A percentile compares a stretch with the other conserved stretches of the same genome.
Conservation (phyloP, 2,329 filamentous ascomycete species). For the Cercospora beticola region DNA sequence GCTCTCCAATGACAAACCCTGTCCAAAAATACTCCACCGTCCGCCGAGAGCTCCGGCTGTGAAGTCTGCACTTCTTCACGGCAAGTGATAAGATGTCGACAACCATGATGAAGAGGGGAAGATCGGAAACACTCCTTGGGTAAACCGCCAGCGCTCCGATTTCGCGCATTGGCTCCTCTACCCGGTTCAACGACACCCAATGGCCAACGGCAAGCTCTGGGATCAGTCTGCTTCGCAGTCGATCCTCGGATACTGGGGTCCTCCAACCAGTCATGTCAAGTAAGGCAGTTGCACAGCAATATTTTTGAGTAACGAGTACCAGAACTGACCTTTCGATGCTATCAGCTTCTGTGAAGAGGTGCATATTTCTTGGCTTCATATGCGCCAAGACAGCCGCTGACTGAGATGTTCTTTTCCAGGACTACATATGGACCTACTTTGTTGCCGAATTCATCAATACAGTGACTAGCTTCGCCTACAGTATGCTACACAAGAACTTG, state of each 20-base stretch:
- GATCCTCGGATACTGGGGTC: conserved; percentile 12
- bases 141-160: background rate
- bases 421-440: conserved; percentile 29
- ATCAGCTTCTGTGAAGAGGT: conserved; percentile 31
- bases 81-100: background rate
- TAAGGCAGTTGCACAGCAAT: conserved; percentile 37
- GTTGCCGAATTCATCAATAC: conserved; percentile 35
- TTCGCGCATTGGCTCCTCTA: background rate
- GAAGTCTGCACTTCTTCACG: background rate
- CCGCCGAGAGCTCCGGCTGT: background rate
- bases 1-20: background rate
- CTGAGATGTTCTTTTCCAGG: conserved; percentile 12
- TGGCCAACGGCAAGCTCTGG: conserved; percentile 17
- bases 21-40: background rate
- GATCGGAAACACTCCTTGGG: background rate
- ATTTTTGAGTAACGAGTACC: background rate
- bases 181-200: background rate
- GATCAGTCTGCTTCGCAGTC: conserved; percentile 14
- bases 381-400: background rate
- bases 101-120: background rate
- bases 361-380: background rate
- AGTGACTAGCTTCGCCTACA: conserved; percentile 30
- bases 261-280: conserved; percentile 17
- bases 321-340: conserved; percentile 42
- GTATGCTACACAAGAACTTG: conserved; percentile 9